Evolutionary conservation across 1,284 basidiomycete species (phyloP).

Genomic region (Xerocomus cyaneibrunnescens): DNA sequence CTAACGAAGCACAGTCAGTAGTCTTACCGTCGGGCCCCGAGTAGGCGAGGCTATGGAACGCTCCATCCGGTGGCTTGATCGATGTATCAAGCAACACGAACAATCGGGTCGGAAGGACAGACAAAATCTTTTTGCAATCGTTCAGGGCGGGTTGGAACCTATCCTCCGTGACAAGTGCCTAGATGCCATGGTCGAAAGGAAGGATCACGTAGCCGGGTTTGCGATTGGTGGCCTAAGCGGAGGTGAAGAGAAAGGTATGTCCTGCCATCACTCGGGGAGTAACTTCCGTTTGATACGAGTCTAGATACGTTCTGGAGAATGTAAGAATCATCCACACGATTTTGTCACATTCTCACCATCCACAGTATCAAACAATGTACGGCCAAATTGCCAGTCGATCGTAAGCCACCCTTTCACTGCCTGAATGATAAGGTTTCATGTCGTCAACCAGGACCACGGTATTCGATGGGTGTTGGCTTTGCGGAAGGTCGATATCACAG

Average conservation of each 20-base stretch:
- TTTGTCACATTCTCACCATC: constrained; percentile 17
- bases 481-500: constrained; percentile 63
- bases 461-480: constrained; percentile 88
- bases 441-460: constrained; percentile 62
- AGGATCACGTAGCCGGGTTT: constrained; percentile 71
- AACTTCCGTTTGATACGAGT: constrained; percentile 2
- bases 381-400: constrained; percentile 67
- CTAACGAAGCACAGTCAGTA: constrained; percentile 53
- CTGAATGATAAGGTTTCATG: constrained; percentile 4
- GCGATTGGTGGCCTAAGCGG: constrained; percentile 84
- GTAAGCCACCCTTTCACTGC: constrained; percentile 43
- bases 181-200: constrained; percentile 75
- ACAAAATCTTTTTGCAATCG: constrained; percentile 86
- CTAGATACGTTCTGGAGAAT: constrained; percentile 81
- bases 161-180: constrained; percentile 70
- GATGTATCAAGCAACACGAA: constrained; percentile 75
- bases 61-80: constrained; percentile 81
- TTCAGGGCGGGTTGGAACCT: constrained; percentile 79
- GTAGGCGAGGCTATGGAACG: constrained; percentile 82
- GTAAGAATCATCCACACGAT: constrained; percentile 42
- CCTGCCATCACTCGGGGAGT: constrained; percentile 4
- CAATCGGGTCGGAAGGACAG: constrained; percentile 56
- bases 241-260: constrained; percentile 80
- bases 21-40: constrained; percentile 69
- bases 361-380: constrained; percentile 77